phyloP scores from a whole-genome alignment of 352 stramenopile genomes.

The Phytopythium vexans region DNA sequence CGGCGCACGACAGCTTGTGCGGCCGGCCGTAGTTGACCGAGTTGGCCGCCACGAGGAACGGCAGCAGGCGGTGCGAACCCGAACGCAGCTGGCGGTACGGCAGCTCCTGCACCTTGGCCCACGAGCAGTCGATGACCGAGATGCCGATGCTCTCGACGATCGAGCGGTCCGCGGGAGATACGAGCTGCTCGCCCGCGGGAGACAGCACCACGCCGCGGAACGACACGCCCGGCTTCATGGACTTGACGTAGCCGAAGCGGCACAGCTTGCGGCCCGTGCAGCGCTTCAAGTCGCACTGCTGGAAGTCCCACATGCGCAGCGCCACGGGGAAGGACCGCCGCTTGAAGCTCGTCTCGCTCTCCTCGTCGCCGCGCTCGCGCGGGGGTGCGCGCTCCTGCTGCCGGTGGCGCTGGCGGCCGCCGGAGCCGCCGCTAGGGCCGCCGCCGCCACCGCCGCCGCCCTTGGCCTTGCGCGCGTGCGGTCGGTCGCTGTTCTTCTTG shows the following conservation, averaged over 20 bases:
- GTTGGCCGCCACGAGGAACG: slow-evolving; percentile 90
- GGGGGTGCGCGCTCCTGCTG: slow-evolving; percentile 5
- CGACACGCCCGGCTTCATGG: slow-evolving; percentile 88
- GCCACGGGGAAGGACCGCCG: slow-evolving; percentile 75
- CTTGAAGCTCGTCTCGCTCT: slow-evolving; percentile 62
- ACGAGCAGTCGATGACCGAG: slow-evolving; percentile 97
- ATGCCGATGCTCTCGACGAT: slow-evolving; percentile 86
- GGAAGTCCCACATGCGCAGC: slow-evolving; percentile 95
- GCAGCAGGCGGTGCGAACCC: slow-evolving; percentile 94
- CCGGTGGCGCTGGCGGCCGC: slow-evolving; percentile 1
- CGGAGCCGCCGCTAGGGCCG: slow-evolving; percentile 7
- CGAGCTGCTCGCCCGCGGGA: slow-evolving; percentile 84
- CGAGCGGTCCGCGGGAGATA: slow-evolving; percentile 87
- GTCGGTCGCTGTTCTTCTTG: slow-evolving; percentile 22
- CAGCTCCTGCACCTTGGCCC: slow-evolving; percentile 95
- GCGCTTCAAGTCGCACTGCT: slow-evolving; percentile 94
- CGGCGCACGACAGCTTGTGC: slow-evolving; percentile 95
- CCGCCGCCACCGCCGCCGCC: slow-evolving; percentile 5
- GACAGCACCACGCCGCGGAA: slow-evolving; percentile 94
- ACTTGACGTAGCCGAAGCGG: slow-evolving; percentile 90
- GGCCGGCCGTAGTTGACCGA: slow-evolving; percentile 96
- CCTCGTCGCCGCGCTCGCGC: slow-evolving; percentile 44
- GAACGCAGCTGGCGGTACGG: slow-evolving; percentile 95
- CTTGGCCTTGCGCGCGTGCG: slow-evolving; percentile 1
- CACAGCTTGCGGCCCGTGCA: slow-evolving; percentile 93